Evolutionary conservation across 129 eudicot genomes (phyloP).

Genomic region (Oenanthe sinensis): DNA sequence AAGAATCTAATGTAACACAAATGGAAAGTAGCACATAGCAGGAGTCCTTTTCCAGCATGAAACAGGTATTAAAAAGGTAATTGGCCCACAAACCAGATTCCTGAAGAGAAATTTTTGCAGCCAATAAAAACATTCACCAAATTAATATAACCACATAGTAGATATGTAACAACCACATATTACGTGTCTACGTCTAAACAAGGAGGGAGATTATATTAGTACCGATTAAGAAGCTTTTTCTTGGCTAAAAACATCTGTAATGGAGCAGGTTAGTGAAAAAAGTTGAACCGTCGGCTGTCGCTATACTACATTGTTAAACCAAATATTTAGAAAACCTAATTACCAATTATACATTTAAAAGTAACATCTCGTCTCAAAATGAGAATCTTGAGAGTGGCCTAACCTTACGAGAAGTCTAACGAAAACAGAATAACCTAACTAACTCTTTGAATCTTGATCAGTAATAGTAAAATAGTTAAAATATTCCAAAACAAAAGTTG

Average conservation of each 20-base stretch:
- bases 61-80: conserved; percentile 5
- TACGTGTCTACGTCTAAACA: conserved; percentile 27
- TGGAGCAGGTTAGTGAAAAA: not conserved
- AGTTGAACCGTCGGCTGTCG: not conserved
- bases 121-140: conserved; percentile 20
- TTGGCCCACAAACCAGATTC: conserved; percentile 19
- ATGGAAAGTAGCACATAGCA: not conserved
- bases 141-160: conserved; percentile 21
- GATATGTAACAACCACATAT: conserved; percentile 21
- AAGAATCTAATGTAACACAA: not conserved
- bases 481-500: not conserved
- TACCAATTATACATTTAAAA: not conserved
- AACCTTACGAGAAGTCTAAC: not conserved
- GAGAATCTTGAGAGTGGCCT: not conserved
- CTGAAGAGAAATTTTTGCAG: conserved; percentile 3
- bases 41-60: conserved; percentile 8
- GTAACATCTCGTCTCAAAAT: not conserved
- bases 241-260: not conserved
- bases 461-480: not conserved
- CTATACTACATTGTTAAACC: not conserved
- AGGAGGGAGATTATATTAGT: not conserved
- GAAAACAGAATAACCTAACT: not conserved
- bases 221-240: not conserved
- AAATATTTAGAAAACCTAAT: not conserved
- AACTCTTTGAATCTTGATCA: not conserved